Conservation (phyloP, 2,329 filamentous ascomycete genomes). For the Fulvia fulva region DNA sequence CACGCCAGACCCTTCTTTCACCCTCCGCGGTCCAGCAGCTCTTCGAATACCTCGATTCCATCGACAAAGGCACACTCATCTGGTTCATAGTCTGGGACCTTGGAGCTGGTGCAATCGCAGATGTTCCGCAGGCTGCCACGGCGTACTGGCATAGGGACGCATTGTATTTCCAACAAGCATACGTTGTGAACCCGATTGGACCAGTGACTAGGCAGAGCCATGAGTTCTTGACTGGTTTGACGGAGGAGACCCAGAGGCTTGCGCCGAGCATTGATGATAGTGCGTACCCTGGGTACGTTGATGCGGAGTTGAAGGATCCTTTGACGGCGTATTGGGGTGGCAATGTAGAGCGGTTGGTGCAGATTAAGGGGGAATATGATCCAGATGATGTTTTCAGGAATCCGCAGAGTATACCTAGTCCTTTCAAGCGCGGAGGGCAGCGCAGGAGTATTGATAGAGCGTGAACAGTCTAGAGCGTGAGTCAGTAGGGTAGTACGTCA, state of each 20-base stretch:
- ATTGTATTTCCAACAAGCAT: constrained; percentile 17
- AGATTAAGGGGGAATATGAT: constrained; percentile 33
- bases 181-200: constrained; percentile 12
- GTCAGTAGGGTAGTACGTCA: no score
- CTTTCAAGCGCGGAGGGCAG: neutral
- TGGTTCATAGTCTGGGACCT: constrained; percentile 23
- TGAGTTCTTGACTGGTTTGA: constrained; percentile 16
- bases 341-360: constrained; percentile 29
- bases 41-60: constrained; percentile 19
- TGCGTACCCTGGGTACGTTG: constrained; percentile 23
- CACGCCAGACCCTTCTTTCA: constrained; percentile 10
- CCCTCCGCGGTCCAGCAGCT: constrained; percentile 18
- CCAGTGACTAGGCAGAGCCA: constrained; percentile 7
- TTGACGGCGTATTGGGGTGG: constrained; percentile 30
- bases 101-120: constrained; percentile 15
- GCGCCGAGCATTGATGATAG: constrained; percentile 14
- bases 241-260: constrained; percentile 9
- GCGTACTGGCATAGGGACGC: constrained; percentile 23
- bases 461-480: no score
- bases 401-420: constrained; percentile 19
- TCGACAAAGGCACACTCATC: constrained; percentile 12
- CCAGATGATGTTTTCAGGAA: constrained; percentile 27
- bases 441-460: neutral
- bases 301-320: constrained; percentile 30
- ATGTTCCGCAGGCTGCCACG: constrained; percentile 15